phyloP scores from a whole-genome alignment of 2,329 filamentous ascomycete species.

The Cladophialophora exuberans region DNA sequence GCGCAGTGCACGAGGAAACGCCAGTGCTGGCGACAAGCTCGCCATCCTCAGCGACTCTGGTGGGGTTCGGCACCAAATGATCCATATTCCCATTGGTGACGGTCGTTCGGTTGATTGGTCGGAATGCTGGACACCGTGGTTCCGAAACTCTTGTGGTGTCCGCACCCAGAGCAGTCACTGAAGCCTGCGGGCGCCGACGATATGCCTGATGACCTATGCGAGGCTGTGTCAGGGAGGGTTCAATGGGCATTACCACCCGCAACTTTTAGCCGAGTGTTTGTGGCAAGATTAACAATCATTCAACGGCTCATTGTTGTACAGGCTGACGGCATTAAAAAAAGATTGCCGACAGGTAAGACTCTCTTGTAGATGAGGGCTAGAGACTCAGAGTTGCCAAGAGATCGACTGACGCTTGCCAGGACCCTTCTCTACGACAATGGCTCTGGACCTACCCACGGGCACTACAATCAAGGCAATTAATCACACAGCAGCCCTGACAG shows the following conservation, averaged over 20 bases:
- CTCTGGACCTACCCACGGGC: background rate
- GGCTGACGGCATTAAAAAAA: background rate
- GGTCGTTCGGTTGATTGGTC: too few relatives aligned
- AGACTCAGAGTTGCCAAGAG: too few relatives aligned
- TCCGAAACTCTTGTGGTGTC: background rate
- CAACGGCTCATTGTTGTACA: background rate
- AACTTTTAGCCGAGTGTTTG: background rate
- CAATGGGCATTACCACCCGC: background rate
- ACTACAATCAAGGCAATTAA: background rate
- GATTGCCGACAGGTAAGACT: background rate
- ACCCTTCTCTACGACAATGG: background rate
- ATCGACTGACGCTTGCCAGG: background rate
- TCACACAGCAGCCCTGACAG: background rate
- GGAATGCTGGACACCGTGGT: background rate
- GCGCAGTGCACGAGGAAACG: too few relatives aligned
- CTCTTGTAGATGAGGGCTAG: background rate
- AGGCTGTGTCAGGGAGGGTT: background rate
- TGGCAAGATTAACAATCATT: background rate
- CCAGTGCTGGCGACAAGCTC: background rate
- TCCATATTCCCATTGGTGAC: too few relatives aligned
- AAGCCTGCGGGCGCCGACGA: background rate
- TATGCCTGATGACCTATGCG: background rate
- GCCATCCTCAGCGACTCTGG: background rate
- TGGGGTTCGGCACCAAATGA: background rate
- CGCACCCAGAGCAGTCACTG: background rate